A percentile compares a stretch with the other conserved stretches of the same genome.
These are phyloP conservation scores for Penstemon davidsonii DNA, from an alignment of 257 asterid species.

Conservation along the genomic window DNA sequence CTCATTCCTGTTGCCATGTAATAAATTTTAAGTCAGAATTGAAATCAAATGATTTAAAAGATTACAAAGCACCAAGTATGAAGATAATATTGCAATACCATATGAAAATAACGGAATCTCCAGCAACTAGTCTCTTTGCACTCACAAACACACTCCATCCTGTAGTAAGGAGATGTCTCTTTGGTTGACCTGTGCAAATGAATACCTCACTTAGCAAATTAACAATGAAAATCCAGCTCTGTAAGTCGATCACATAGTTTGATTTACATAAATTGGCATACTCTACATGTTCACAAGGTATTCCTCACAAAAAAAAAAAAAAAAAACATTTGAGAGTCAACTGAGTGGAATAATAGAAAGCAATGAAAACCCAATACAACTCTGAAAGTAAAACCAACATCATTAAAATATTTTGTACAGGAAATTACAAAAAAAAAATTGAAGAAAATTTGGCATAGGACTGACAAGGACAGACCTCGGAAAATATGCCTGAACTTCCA, in stretches of 20 bases:
- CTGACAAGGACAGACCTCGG: constrained; percentile 58
- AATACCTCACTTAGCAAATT: constrained; percentile 6
- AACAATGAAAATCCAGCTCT: constrained; percentile 18
- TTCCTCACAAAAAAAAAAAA: background rate
- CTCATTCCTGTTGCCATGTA: constrained; percentile 58
- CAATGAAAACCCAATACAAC: background rate
- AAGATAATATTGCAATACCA: constrained; percentile 52
- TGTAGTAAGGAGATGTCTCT: constrained; percentile 95
- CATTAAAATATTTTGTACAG: background rate
- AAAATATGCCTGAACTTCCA: constrained; percentile 97
- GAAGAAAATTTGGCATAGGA: background rate
- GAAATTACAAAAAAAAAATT: background rate
- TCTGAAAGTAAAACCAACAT: background rate
- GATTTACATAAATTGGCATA: too few species aligned
- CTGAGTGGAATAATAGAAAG: background rate
- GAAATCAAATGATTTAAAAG: too few species aligned
- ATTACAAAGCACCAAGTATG: background rate
- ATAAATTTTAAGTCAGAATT: too few species aligned
- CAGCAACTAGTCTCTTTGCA: constrained; percentile 93
- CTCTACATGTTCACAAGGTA: background rate
- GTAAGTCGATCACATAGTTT: background rate
- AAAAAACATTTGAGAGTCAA: too few species aligned
- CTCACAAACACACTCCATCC: constrained; percentile 99
- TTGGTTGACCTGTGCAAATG: constrained; percentile 81
- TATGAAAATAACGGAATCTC: constrained; percentile 93